Conservation (phyloP, 1,139 yeast species). For the Diutina siamensis region DNA sequence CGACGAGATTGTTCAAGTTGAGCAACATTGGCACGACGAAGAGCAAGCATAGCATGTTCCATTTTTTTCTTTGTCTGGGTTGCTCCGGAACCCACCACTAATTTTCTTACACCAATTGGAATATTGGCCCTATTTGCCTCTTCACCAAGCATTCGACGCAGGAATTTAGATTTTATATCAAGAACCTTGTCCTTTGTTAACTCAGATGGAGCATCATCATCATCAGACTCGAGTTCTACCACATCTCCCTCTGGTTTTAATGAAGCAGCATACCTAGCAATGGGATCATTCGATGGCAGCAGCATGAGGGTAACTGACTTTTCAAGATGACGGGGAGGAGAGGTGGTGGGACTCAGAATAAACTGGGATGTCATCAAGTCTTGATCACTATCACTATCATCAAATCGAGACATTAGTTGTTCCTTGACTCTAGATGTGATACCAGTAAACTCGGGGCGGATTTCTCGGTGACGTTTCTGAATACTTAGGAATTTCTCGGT, state of each 20-base stretch:
- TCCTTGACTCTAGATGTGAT: background rate
- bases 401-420: background rate
- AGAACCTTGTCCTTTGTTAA: background rate
- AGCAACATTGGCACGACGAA: background rate
- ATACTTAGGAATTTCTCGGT: background rate
- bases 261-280: slow-evolving; percentile 2
- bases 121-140: background rate
- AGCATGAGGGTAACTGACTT: background rate
- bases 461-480: background rate
- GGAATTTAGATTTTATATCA: background rate
- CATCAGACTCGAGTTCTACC: background rate
- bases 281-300: background rate
- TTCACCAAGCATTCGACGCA: background rate
- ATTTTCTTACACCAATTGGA: background rate
- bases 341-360: background rate
- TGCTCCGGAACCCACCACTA: background rate
- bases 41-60: background rate
- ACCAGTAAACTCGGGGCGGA: background rate
- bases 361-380: background rate
- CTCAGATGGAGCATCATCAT: background rate
- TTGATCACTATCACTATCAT: slow-evolving; percentile 2
- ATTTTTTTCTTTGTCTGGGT: background rate
- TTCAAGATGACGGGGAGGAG: background rate
- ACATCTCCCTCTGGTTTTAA: background rate
- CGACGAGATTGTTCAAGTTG: background rate